Evolutionary conservation across 352 stramenopile genomes (phyloP), one percentile per base, ranked within the genome.

Genomic region (Blastocystis sp.): DNA sequence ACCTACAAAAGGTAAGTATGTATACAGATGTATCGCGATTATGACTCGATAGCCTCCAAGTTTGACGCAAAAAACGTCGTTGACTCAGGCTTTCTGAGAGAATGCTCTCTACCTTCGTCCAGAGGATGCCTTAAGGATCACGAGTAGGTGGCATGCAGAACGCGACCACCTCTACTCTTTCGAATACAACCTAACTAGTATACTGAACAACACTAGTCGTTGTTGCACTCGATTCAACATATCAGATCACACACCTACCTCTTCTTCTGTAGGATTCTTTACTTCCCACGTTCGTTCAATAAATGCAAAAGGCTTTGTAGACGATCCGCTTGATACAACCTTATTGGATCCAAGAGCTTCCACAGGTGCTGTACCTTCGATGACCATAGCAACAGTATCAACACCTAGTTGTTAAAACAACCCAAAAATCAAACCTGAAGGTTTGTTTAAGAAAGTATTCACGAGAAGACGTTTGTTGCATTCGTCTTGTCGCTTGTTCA

Each of bases 71-170:
- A 84, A 81, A 84, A 84, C 73, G 73, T 84, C 73, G 53, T 84
- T 37, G 73, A 84, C 73, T 51, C 24, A 51, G 73, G 73, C 64
- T 84, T 84, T 84, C 48, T 57, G 73, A 81, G 68, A 60, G 56
- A 40, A 17, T 59, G 68, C 68, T 53, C 73, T 84, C 73, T 54
- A 84, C 73, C 73, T 57, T 56, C 53, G 53, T 84, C 73, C 73
- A 84, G 73, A 84, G 73, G 73, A 62, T 84, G 73, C 73, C 73
- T 84, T 84, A 84, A 84, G 73, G 73, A 84, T 68, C 73, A 84
- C 73, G 73, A 56, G n/a, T 84, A 54, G 73, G 73, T 33, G 59
- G 68, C 15, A 69, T 84, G 73, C 73, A 84, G 53, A 84, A 84
- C 73, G 73, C 73, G 73, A 57, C 68, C 59, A 33, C 73, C 73